Evolutionary conservation across 2,329 filamentous ascomycete genomes (phyloP).

Genomic region (Ophiostoma pallidulum): DNA sequence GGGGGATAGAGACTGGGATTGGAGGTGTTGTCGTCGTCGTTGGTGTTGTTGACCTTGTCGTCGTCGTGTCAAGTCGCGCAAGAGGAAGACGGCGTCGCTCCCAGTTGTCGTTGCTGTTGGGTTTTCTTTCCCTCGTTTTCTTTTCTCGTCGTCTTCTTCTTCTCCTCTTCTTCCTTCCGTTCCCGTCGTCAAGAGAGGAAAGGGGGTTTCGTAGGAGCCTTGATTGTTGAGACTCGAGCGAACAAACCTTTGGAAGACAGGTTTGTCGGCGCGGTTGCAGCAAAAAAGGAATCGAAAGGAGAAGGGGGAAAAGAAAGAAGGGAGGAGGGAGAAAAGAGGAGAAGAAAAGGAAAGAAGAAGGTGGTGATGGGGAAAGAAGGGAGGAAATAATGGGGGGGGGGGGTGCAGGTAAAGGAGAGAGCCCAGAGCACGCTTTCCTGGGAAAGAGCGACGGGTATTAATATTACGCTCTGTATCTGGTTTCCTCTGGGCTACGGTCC

Average conservation of each 20-base stretch:
- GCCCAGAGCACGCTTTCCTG: conserved; percentile 1
- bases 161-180: not conserved
- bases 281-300: not conserved
- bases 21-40: too few species aligned
- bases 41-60: too few species aligned
- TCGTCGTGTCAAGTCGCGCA: too few species aligned
- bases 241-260: not conserved
- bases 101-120: too few species aligned
- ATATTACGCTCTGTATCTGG: too few species aligned
- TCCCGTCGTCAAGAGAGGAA: too few species aligned
- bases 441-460: too few species aligned
- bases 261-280: not conserved
- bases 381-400: conserved; percentile 5
- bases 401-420: conserved; percentile 3
- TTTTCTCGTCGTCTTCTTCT: not conserved
- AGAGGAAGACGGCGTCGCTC: not conserved
- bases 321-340: not conserved
- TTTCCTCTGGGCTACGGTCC: not conserved
- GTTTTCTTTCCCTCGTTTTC: not conserved
- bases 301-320: not conserved
- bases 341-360: not conserved
- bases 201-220: not conserved
- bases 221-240: not conserved
- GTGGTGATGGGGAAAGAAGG: not conserved
- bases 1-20: too few species aligned